Percentiles rank a stretch among this genome's conserved stretches.
Conservation (phyloP, 495 filamentous ascomycete species). For the Podospora bellae-mahoneyi region DNA sequence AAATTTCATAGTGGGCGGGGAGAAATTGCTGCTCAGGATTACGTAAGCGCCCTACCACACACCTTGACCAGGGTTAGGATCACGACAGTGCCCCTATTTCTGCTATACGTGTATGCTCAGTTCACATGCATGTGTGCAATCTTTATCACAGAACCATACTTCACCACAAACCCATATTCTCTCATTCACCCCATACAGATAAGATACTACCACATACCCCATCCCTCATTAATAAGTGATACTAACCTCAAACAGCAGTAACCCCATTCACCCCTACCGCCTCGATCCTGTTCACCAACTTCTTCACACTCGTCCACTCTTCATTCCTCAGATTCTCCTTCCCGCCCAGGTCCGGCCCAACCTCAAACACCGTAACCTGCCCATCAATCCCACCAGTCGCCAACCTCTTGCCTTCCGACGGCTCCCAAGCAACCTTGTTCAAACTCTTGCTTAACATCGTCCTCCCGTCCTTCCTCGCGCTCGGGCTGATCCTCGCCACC, state of each 20-base stretch:
- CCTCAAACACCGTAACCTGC: conserved; percentile 87
- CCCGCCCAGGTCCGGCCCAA: conserved; percentile 78
- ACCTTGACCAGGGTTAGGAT: background rate
- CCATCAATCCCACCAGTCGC: conserved; percentile 90
- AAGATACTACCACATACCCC: background rate
- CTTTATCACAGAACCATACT: background rate
- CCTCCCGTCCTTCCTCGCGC: conserved; percentile 54
- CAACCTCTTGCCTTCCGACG: conserved; percentile 75
- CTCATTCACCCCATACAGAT: background rate
- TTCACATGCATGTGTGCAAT: too few species aligned
- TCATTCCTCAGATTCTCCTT: conserved; percentile 74
- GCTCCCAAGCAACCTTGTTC: conserved; percentile 93
- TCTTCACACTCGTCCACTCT: conserved; percentile 90
- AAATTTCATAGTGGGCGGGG: background rate
- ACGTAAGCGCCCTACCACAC: background rate
- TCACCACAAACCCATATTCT: background rate
- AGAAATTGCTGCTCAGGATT: background rate
- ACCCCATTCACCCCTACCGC: conserved; percentile 37
- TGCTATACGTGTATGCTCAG: background rate
- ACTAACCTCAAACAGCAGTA: conserved; percentile 19
- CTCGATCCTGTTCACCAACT: conserved; percentile 69
- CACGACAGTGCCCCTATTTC: background rate
- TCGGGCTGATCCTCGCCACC: conserved; percentile 68
- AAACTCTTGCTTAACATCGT: conserved; percentile 70
- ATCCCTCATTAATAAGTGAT: background rate